phyloP scores from a whole-genome alignment of 2,329 filamentous ascomycete species.

The Trichoderma koningii region DNA sequence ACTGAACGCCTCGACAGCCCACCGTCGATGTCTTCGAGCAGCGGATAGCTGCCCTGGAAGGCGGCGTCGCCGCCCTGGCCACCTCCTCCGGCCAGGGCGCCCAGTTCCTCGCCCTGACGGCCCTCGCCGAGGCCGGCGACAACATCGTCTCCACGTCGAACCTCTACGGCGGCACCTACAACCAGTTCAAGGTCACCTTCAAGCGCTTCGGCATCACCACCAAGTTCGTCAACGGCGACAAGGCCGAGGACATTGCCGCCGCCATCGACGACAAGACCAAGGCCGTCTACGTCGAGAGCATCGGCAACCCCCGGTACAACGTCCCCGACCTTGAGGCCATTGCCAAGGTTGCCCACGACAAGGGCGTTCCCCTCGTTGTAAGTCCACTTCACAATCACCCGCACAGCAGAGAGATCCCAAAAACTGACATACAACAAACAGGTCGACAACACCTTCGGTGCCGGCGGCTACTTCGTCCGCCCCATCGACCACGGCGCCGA shows the following conservation, averaged over 20 bases:
- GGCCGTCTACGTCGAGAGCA: slow-evolving; percentile 87
- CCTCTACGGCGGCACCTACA: slow-evolving; percentile 94
- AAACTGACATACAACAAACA: slow-evolving; percentile 37
- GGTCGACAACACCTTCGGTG: slow-evolving; percentile 95
- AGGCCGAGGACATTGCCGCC: slow-evolving; percentile 73
- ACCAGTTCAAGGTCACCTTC: slow-evolving; percentile 91
- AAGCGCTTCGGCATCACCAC: slow-evolving; percentile 84
- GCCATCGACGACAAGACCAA: slow-evolving; percentile 93
- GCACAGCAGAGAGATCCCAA: too few species aligned
- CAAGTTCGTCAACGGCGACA: slow-evolving; percentile 84
- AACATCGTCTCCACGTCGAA: slow-evolving; percentile 92
- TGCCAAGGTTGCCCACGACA: slow-evolving; percentile 71
- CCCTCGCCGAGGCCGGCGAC: slow-evolving; percentile 84
- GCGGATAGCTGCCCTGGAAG: slow-evolving; percentile 91
- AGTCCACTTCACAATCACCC: slow-evolving; percentile 35
- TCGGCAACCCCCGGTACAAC: slow-evolving; percentile 93
- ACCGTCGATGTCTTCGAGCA: slow-evolving; percentile 97
- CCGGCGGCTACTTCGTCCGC: slow-evolving; percentile 82
- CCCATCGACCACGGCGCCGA: slow-evolving; percentile 91
- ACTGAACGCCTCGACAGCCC: slow-evolving; percentile 54
- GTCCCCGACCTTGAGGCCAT: slow-evolving; percentile 89
- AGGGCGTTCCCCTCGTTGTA: slow-evolving; percentile 66
- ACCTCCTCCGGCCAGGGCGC: slow-evolving; percentile 85
- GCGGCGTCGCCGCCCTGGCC: slow-evolving; percentile 82
- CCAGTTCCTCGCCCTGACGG: slow-evolving; percentile 85